Conservation (phyloP, 768 basidiomycete genomes). For the Tubosaeta sp. region DNA sequence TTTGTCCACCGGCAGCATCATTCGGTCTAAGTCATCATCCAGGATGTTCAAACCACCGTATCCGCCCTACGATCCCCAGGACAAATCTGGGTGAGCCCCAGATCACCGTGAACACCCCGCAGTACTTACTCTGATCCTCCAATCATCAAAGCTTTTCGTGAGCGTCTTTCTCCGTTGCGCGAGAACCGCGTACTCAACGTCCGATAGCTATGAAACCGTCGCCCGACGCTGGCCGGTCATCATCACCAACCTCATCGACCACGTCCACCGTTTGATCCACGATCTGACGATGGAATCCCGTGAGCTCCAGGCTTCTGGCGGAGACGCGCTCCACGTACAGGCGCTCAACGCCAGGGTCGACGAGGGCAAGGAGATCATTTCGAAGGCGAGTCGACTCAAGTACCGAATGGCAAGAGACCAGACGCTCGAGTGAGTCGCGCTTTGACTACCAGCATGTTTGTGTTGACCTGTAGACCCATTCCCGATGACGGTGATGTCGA, state of each 20-base stretch:
- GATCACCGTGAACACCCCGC: not conserved
- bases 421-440: slow-evolving; percentile 51
- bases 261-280: slow-evolving; percentile 67
- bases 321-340: slow-evolving; percentile 16
- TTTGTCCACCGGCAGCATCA: not conserved
- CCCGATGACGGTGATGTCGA: slow-evolving; percentile 73
- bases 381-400: slow-evolving; percentile 71
- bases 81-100: slow-evolving; percentile 52
- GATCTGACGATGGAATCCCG: slow-evolving; percentile 44
- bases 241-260: slow-evolving; percentile 75
- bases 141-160: slow-evolving; percentile 57
- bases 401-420: slow-evolving; percentile 84
- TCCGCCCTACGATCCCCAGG: slow-evolving; percentile 71
- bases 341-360: slow-evolving; percentile 42
- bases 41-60: slow-evolving; percentile 49
- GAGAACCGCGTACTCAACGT: slow-evolving; percentile 2
- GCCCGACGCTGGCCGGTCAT: slow-evolving; percentile 81
- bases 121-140: not conserved
- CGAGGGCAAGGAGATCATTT: slow-evolving; percentile 81
- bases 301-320: slow-evolving; percentile 6
- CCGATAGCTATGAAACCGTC: slow-evolving; percentile 69
- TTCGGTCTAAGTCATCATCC: not conserved
- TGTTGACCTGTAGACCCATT: slow-evolving; percentile 47
- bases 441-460: not conserved
- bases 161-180: slow-evolving; percentile 14